A percentile compares a stretch with the other conserved stretches of the same genome.
These are phyloP conservation scores for Didymella pinodella DNA, from an alignment of 2,329 filamentous ascomycete genomes.

Conservation along the genomic window DNA sequence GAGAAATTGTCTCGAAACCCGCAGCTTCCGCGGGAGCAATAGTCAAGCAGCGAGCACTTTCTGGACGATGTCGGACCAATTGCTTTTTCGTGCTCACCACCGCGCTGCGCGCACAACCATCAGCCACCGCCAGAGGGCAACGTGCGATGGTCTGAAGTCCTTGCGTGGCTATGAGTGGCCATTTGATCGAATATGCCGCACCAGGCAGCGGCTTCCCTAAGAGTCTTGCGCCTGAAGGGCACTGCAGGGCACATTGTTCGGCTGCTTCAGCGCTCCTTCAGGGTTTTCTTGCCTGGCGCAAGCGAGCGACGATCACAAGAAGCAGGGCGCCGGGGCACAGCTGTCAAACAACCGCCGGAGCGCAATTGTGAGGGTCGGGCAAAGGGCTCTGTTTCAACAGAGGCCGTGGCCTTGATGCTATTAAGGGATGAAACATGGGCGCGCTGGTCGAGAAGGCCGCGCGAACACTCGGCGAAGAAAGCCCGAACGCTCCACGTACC, in stretches of 20 bases:
- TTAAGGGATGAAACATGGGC: constrained; percentile 21
- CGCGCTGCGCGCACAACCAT: not conserved
- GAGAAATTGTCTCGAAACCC: not conserved
- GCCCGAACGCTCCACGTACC: constrained; percentile 19
- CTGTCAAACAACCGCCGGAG: constrained; percentile 20
- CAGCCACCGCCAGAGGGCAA: constrained; percentile 8
- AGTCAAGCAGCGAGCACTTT: not conserved
- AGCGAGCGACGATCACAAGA: constrained; percentile 12
- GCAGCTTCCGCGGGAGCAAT: not conserved
- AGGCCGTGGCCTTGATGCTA: constrained; percentile 15
- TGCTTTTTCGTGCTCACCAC: constrained; percentile 1
- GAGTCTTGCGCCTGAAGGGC: constrained; percentile 1
- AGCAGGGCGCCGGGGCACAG: constrained; percentile 20
- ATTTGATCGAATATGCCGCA: not conserved
- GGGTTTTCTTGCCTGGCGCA: constrained; percentile 10
- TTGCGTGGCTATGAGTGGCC: not conserved
- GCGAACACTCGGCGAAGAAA: constrained; percentile 15
- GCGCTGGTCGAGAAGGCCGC: constrained; percentile 13
- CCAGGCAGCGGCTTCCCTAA: constrained; percentile 2
- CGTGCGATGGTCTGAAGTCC: constrained; percentile 1
- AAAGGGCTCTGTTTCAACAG: constrained; percentile 21
- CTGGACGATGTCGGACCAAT: not conserved
- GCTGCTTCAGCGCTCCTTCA: constrained; percentile 11
- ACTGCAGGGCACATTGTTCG: constrained; percentile 7
- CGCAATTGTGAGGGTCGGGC: constrained; percentile 17